A percentile compares a stretch with the other conserved stretches of the same genome.
phyloP scores from a whole-genome alignment of 768 basidiomycete species.

The Clitopilus hobsonii region DNA sequence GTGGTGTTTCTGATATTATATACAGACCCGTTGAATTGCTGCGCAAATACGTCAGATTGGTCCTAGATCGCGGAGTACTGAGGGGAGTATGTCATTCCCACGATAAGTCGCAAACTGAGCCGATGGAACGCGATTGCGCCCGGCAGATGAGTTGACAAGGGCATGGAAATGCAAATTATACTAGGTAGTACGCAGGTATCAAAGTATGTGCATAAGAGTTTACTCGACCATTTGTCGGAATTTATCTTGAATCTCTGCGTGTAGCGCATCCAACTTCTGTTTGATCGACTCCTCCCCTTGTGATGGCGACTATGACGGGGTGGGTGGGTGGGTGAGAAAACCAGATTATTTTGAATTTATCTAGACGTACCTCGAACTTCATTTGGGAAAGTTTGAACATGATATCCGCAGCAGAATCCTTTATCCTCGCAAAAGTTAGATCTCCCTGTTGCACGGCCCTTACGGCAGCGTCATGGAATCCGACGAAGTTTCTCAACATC shows the following conservation, averaged over 20 bases:
- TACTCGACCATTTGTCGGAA: constrained; percentile 86
- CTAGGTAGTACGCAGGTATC: constrained; percentile 3
- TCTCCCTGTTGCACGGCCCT: constrained; percentile 82
- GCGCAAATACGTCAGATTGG: constrained; percentile 1
- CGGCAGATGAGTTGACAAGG: too few species aligned
- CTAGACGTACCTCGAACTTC: constrained; percentile 85
- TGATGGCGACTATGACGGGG: constrained; percentile 71
- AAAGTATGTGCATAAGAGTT: constrained; percentile 8
- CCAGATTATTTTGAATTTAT: neutral
- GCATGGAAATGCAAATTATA: neutral
- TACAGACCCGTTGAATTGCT: constrained; percentile 1
- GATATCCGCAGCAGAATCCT: constrained; percentile 79
- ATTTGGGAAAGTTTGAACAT: constrained; percentile 99
- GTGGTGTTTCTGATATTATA: neutral
- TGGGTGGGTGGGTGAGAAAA: too few species aligned
- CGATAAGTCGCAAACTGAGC: neutral
- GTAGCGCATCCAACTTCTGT: constrained; percentile 74
- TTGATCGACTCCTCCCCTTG: constrained; percentile 83
- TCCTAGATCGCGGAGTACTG: neutral
- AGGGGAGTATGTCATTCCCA: neutral
- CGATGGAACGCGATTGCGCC: too few species aligned
- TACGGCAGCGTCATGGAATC: constrained; percentile 88
- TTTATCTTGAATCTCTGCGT: constrained; percentile 87
- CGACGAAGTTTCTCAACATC: constrained; percentile 94
- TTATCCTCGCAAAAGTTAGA: constrained; percentile 81